These are phyloP conservation scores for Cairneyella variabilis DNA, from an alignment of 495 filamentous ascomycete genomes.

Conservation along the genomic window DNA sequence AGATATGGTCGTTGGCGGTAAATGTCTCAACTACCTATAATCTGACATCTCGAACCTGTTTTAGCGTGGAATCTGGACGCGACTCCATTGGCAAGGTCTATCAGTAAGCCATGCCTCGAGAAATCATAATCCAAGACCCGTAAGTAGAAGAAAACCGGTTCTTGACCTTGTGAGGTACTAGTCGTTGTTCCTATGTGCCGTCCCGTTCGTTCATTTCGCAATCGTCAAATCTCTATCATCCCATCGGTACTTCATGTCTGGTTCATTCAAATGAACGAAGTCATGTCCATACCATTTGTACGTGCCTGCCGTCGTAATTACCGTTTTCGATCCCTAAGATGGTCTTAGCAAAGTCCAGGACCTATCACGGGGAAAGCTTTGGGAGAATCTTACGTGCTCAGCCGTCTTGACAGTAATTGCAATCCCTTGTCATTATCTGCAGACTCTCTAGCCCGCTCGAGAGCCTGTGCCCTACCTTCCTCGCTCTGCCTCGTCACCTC, in stretches of 20 bases:
- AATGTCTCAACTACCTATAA: no score
- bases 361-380: not conserved
- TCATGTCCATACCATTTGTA: no score
- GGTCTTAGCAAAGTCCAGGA: not conserved
- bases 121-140: no score
- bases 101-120: no score
- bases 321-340: conserved; percentile 24
- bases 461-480: conserved; percentile 72
- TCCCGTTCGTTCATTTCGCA: not conserved
- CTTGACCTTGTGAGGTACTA: no score
- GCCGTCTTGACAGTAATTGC: conserved; percentile 77
- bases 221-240: conserved; percentile 1
- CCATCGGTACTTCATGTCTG: no score
- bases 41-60: no score
- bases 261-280: no score
- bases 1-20: no score
- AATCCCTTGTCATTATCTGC: conserved; percentile 88
- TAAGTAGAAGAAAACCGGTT: no score
- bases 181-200: not conserved
- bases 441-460: conserved; percentile 78
- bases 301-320: conserved; percentile 8
- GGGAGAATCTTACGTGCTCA: conserved; percentile 81
- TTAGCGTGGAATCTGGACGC: no score
- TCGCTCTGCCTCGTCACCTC: conserved; percentile 79
- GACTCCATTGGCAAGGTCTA: no score